Percentiles rank a stretch among this genome's conserved stretches.
phyloP scores from a whole-genome alignment of 768 basidiomycete species.

The Leucocoprinus birnbaumii region DNA sequence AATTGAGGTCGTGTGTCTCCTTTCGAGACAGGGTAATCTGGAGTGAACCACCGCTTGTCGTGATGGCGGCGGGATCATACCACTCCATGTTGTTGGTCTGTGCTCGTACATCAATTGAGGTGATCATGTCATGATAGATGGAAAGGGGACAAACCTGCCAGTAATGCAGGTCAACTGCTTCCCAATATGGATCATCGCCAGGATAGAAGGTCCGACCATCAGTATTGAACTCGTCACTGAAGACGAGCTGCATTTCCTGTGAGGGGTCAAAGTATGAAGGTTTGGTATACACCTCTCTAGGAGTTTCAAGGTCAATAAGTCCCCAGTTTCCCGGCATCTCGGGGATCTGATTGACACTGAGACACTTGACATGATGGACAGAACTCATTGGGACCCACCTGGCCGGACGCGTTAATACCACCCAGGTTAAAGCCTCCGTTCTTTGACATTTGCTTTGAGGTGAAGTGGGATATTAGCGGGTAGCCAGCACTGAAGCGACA shows the following conservation, averaged over 20 bases:
- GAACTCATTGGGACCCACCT: conserved; percentile 33
- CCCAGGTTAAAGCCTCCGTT: conserved; percentile 71
- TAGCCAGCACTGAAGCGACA: conserved; percentile 51
- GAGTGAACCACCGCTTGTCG: conserved; percentile 70
- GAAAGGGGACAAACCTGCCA: conserved; percentile 48
- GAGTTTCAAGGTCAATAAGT: conserved; percentile 78
- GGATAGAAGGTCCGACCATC: conserved; percentile 81
- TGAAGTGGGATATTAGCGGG: conserved; percentile 59
- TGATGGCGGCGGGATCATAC: conserved; percentile 82
- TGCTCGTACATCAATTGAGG: neutral
- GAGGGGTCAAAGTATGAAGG: conserved; percentile 51
- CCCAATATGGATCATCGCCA: conserved; percentile 91
- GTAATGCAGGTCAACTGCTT: conserved; percentile 78
- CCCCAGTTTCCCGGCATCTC: conserved; percentile 60
- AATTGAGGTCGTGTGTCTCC: conserved; percentile 67
- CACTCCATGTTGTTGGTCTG: conserved; percentile 80
- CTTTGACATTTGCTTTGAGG: conserved; percentile 37
- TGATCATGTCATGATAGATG: neutral
- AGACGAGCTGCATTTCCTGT: conserved; percentile 64
- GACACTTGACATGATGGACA: neutral
- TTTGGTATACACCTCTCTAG: conserved; percentile 50
- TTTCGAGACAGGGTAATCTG: conserved; percentile 71
- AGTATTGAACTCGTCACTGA: conserved; percentile 86
- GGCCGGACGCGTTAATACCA: conserved; percentile 74
- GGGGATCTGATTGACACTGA: conserved; percentile 41